Base-by-base conservation (phyloP, 208 protist species). In the Vickermania ingenoplastis region DNA sequence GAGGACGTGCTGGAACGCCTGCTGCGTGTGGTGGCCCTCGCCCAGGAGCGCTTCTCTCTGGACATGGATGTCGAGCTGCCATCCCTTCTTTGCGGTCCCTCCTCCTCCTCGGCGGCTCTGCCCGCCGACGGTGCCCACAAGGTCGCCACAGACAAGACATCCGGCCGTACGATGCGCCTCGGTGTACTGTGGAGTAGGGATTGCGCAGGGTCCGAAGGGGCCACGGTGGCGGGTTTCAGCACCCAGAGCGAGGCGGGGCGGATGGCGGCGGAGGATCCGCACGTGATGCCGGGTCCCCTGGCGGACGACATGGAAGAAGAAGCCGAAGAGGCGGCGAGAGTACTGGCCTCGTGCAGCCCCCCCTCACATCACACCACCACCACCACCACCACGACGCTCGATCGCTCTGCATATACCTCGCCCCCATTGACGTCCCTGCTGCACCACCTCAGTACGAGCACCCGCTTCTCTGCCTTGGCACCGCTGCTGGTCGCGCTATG, bases 361-460 rank as follows among this genome's bases (percentile, higher is more conserved):
- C 7, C 7, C 17, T 7, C 7, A 45, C 36, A n/a, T 17, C 11
- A 17, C 36, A 48, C 27, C 7, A 7, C 4, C 14, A 17, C 27
- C 7, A 14, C 27, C 11, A 13, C n/a, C 23, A 22, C 14, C 54
- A 41, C 27, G 22, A 45, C 36, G 13, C n/a, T 26, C 23, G 14
- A 4, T 4, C 3, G 1, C 22, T n/a, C 14, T 5, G 28, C 14
- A 13, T 41, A 30, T 11, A 65, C 68, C n/a, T 62, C 77, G 3
- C 83, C 88, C 0, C 56, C 89, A 31, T 71, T 95, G 36, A 79
- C 75, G 7, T 77, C 84, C 11, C 71, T 95, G 13, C 75, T 95
- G 24, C 73, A 95, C 61, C 84, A 92, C 71, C 59, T 86, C 14
- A 73, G 74, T 17, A 79, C 69, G 50, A 63, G 66, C 14, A 55